Conservation (phyloP, 2,329 filamentous ascomycete genomes). For the Xylaria hypoxylon region DNA sequence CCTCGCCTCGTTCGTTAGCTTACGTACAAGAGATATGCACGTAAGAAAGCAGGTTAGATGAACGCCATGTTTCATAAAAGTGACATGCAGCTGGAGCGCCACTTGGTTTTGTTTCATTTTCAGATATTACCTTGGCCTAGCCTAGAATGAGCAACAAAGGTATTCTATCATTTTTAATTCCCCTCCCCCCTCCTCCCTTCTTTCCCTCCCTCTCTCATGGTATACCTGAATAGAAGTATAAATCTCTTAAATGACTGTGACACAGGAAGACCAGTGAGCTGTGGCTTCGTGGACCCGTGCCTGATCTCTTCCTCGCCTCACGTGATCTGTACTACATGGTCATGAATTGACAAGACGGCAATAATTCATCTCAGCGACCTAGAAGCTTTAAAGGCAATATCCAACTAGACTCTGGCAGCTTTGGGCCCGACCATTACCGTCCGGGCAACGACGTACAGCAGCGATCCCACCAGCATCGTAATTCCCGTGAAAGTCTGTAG, state of each 20-base stretch:
- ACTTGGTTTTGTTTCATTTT: conserved; percentile 1
- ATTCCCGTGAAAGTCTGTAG: conserved; percentile 75
- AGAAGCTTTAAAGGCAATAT: neutral
- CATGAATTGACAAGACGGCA: neutral
- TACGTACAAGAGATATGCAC: conserved; percentile 1
- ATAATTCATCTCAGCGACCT: neutral
- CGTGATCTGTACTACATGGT: conserved; percentile 1
- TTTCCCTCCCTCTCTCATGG: neutral
- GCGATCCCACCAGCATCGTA: conserved; percentile 49
- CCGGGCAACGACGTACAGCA: conserved; percentile 25
- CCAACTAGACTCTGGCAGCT: conserved; percentile 13
- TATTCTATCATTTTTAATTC: conserved; percentile 10
- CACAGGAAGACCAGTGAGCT: neutral
- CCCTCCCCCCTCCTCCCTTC: neutral
- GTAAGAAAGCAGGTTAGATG: neutral
- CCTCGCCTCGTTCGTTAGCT: neutral
- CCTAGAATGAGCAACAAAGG: conserved; percentile 1
- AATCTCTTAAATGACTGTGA: neutral
- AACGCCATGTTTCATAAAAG: neutral
- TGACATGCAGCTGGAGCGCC: neutral
- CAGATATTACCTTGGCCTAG: conserved; percentile 1
- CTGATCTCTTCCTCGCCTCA: neutral
- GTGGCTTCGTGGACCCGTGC: neutral
- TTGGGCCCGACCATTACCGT: conserved; percentile 19
- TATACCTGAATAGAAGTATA: neutral